These are phyloP conservation scores for Ustilago crameri DNA, from an alignment of 1,284 basidiomycete species.

Conservation along the genomic window DNA sequence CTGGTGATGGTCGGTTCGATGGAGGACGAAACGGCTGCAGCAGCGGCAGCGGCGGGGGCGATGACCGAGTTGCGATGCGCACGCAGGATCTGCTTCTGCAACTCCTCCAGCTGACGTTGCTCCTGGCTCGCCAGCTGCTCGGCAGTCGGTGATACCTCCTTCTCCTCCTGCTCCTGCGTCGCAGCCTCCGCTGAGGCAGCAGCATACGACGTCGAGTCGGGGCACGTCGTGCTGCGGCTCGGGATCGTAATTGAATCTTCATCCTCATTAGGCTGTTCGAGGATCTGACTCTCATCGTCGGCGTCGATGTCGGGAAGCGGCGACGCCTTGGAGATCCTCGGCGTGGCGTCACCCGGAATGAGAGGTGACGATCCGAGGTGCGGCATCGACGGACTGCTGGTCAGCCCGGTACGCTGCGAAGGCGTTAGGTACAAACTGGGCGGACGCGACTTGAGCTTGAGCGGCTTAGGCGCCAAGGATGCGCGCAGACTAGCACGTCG, in stretches of 20 bases:
- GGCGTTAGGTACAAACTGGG: conserved; percentile 57
- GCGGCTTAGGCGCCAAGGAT: conserved; percentile 55
- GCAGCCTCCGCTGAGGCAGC: neutral
- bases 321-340: conserved; percentile 8
- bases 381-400: conserved; percentile 45
- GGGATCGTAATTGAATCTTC: conserved; percentile 10
- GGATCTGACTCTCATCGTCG: conserved; percentile 25
- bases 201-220: conserved; percentile 13
- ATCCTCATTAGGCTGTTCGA: conserved; percentile 6
- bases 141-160: neutral
- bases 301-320: conserved; percentile 11
- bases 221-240: conserved; percentile 39
- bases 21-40: conserved; percentile 5
- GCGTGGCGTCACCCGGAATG: conserved; percentile 20
- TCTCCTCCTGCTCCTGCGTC: neutral
- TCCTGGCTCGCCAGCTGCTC: conserved; percentile 18
- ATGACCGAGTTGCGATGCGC: conserved; percentile 41
- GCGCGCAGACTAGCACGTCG: conserved; percentile 49
- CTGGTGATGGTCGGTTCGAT: conserved; percentile 9
- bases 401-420: conserved; percentile 19
- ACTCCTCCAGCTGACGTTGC: conserved; percentile 34
- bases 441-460: conserved; percentile 62
- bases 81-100: conserved; percentile 41
- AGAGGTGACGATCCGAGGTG: conserved; percentile 28
- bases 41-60: too few relatives aligned